These are phyloP conservation scores for Penicillium concentricum DNA, from an alignment of 2,329 filamentous ascomycete genomes.

Conservation along the genomic window DNA sequence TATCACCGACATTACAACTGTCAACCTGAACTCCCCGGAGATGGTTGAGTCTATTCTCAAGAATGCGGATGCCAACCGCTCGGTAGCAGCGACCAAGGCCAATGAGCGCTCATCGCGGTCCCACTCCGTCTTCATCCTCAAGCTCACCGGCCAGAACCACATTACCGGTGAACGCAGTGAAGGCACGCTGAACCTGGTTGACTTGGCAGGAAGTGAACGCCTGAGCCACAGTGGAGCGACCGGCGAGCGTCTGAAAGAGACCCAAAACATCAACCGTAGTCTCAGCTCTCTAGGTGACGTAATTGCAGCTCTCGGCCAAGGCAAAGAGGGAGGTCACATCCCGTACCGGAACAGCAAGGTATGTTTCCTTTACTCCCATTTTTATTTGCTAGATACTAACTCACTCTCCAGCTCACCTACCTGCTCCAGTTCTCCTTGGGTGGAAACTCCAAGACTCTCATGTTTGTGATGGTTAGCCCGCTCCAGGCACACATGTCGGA, in stretches of 20 bases:
- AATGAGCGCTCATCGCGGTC: constrained; percentile 93
- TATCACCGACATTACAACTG: constrained; percentile 75
- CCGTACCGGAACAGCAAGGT: constrained; percentile 95
- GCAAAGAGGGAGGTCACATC: constrained; percentile 73
- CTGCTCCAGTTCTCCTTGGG: constrained; percentile 91
- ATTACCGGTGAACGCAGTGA: constrained; percentile 82
- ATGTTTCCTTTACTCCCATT: constrained; percentile 26
- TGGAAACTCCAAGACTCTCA: constrained; percentile 94
- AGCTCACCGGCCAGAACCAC: constrained; percentile 63
- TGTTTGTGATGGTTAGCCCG: constrained; percentile 98
- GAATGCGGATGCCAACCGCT: constrained; percentile 80
- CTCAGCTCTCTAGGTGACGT: constrained; percentile 91
- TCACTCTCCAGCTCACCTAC: constrained; percentile 68
- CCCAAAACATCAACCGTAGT: constrained; percentile 95
- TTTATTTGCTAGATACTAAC: constrained; percentile 17
- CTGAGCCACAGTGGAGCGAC: constrained; percentile 83
- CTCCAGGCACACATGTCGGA: constrained; percentile 87
- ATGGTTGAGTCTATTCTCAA: constrained; percentile 78
- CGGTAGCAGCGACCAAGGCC: constrained; percentile 93
- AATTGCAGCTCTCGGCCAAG: constrained; percentile 85
- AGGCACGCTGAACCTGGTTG: constrained; percentile 91
- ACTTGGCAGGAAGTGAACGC: constrained; percentile 89
- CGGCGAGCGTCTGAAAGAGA: constrained; percentile 86
- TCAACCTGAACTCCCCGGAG: constrained; percentile 73
- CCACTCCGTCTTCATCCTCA: constrained; percentile 93